Evolutionary conservation across 106 monocot genomes (phyloP).

Genomic region (Narthecium ossifragum): DNA sequence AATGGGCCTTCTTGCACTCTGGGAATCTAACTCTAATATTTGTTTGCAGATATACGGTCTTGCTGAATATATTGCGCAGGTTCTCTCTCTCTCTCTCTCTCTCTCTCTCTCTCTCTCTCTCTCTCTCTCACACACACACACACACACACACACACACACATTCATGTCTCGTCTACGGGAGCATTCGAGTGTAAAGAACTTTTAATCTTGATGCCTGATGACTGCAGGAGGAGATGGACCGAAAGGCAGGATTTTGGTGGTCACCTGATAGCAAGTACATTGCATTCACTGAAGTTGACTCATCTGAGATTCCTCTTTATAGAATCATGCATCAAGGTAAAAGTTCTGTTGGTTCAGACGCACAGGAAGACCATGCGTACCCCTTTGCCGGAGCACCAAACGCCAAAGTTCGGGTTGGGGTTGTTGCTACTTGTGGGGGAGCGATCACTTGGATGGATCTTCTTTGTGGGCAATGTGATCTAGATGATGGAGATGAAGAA

Average conservation of each 20-base stretch:
- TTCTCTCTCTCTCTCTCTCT: conserved; percentile 18
- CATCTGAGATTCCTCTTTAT: conserved; percentile 72
- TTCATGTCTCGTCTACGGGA: conserved; percentile 7
- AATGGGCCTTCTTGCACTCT: neutral
- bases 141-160: neutral
- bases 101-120: conserved; percentile 2
- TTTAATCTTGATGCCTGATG: neutral
- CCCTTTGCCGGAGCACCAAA: conserved; percentile 93
- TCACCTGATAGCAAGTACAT: conserved; percentile 85
- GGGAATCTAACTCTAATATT: conserved; percentile 29
- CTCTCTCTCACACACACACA: neutral
- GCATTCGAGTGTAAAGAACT: no score
- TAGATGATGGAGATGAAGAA: conserved; percentile 41
- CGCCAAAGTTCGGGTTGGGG: conserved; percentile 72
- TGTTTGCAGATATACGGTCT: conserved; percentile 83
- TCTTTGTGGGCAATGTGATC: conserved; percentile 48
- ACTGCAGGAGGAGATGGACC: conserved; percentile 93
- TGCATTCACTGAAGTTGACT: conserved; percentile 93
- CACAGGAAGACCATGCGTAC: conserved; percentile 95
- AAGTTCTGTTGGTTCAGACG: conserved; percentile 68
- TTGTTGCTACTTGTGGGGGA: conserved; percentile 52
- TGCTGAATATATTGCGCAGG: conserved; percentile 99
- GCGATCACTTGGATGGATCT: conserved; percentile 88
- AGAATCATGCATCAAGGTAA: conserved; percentile 99
- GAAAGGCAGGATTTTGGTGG: conserved; percentile 97